Base-by-base conservation (phyloP, 768 basidiomycete genomes). In the Pleurotus djamor region DNA sequence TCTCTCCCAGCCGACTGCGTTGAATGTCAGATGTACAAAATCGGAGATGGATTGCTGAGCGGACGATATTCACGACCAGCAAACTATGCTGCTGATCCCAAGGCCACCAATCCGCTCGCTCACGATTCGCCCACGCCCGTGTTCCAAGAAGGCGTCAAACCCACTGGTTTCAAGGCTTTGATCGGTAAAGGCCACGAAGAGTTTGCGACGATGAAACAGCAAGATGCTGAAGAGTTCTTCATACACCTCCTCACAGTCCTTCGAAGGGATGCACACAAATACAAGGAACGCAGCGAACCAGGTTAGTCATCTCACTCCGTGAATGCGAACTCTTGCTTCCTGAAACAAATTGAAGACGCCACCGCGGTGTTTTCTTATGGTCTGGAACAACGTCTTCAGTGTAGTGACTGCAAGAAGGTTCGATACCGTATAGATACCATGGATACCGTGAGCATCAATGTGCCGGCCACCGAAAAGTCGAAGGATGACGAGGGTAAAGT, bases 221-320 rank as follows among this genome's bases (percentile, higher is more conserved):
- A 98, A 69, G 97, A 99, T 67, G 87, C 95, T 4, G 94, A 96
- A 67, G 96, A 98, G 73, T 98, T 98, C 75, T 81, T 99, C 57
- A 81, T 84, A 37, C 85, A 96, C 72, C 75, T 98, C 1, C 66
- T 98, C 55, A 87, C 85, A 4, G 78, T 84, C 16, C 72, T 99
- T 10, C 79, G 92, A 59, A 78, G 89, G 64, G 81, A 91, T 64
- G 78, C 79, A 38, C 82, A 83, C 61, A 84, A 83, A 64, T 69
- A 67, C 65, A 81, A 69, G 62, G 75, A 73, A 64, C 63, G 71
- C 60, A 73, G 73, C 57, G 65, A 69, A 14, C 57, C 66, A 58
- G 72, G 74, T 76, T 47, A 44, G 37, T 44, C 28, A 37, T 58
- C 32, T 64, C n/a, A 6, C 10, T 45, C 6, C 32, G n/a, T 17